Base-by-base conservation (phyloP, 1,139 yeast genomes). In the Taphrina wiesneri region DNA sequence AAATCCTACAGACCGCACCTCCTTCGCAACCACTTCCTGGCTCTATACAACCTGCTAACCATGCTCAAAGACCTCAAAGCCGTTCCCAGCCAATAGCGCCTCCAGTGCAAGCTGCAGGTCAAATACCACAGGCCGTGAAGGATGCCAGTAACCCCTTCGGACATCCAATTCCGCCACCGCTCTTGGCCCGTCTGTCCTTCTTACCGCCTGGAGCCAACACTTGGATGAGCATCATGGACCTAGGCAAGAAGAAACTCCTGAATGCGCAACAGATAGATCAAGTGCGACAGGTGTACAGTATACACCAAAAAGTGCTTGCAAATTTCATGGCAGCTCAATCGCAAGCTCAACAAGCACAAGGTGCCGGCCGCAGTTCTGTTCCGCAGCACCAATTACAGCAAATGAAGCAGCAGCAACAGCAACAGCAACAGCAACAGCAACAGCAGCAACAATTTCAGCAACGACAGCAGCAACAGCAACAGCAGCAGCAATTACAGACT, bases 161-260 rank as follows among this genome's bases (percentile, higher is more conserved):
- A 17, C 52, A 60, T 21, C 56, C 64, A 1, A 60, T 60, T 13
- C 64, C 64, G 3, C 51, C 51, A 3, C 49, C 49, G 9, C 23
- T 60, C 17, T 32, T 60, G 21, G 56, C 57, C n/a, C 21, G 53
- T 6, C 46, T 60, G 17, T 19, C 36, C 26, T 39, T 39, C 25
- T 28, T 60, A 25, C 64, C 64, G 23, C 43, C 64, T 3, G 64
- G 64, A 19, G 43, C 39, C 51, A 60, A 51, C 9, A 23, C 57
- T 5, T 60, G 64, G 64, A 32, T 26, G 32, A 43, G 43, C 21
- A 43, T 60, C 17, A 52, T 60, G 51, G 57, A 60, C 15, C 41
- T 60, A 9, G 64, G 57, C 28, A 60, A 60, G 43, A 36, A 53
- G 41, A 39, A 53, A 41, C 43, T 39, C 17, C 36, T 60, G 52